Evolutionary conservation across 2,329 filamentous ascomycete genomes (phyloP), one percentile per base, ranked within the genome.

Genomic region (Sporothrix curviconia): DNA sequence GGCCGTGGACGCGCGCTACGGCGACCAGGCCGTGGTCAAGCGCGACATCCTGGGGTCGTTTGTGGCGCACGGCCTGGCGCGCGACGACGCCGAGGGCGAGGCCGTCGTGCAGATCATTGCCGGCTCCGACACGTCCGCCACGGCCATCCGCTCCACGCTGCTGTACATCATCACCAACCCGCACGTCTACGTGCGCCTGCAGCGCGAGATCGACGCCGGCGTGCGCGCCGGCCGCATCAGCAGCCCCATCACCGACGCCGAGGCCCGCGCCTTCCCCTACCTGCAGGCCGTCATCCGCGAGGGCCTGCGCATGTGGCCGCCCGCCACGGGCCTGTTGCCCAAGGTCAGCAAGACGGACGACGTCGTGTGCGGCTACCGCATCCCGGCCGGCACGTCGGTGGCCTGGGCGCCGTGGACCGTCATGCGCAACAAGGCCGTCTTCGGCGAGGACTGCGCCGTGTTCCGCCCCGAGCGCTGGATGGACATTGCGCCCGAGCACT

Each of bases 241-340:
- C 2, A 72, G 72, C 15, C 68, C 68, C 42, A 66, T 71, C 53
- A 65, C 63, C 7, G 69, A 75, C 42, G 63, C 66, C 1, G 71
- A 77, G 60, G 71, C 71, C 0, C 68, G 69, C 19, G 62, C 63
- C 7, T 67, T 80, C 11, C 71, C 72, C 0, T 81, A 78, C 59
- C 69, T 82, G 9, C 73, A 77, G 60, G 78, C 78, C 0, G 74
- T 76, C 7, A 72, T 81, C 39, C 74, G 74, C 49, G 79, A 81
- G 62, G 74, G 72, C 0, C 66, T 80, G 17, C 70, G 79, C 0
- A 69, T 79, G 24, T 73, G 70, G 60, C 74, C 77, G 1, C 76
- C 76, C 0, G 70, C 75, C 0, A 70, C 70, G 1, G 72, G 71
- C 0, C 43, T 63, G 28, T 43, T 59, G 22, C 58, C 58, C 46